Base-by-base conservation (phyloP, 2,329 filamentous ascomycete genomes). In the Epichloe aotearoae region DNA sequence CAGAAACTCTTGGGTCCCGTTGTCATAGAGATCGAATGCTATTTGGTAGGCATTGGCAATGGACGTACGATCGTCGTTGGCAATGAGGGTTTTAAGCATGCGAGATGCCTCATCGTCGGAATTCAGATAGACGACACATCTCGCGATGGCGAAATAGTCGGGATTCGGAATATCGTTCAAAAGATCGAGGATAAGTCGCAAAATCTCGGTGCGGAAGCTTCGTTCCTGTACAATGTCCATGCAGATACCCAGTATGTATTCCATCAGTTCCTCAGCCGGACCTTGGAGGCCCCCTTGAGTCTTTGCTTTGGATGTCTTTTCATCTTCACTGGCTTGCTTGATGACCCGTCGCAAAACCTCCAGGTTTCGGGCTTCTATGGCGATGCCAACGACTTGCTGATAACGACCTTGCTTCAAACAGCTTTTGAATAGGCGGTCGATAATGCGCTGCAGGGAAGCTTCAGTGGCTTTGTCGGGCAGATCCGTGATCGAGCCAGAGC, bases 191-290 rank as follows among this genome's bases (percentile, higher is more conserved):
- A 98, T 93, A 44, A 98, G 76, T 60, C 86, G 84, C 53, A 98
- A 70, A 49, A 98, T 96, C 73, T 93, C 75, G 37, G 77, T 80
- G 55, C 93, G 82, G 62, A 97, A 79, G 46, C 83, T 83, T 49
- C 91, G 82, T 70, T 98, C 93, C 69, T 97, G 93, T 17, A 98
- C 89, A 54, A 97, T 84, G 55, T 94, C 90, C 88, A 98, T 95
- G 74, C 91, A 96, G 58, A 98, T 94, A 58, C 90, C 83, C 54
- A 98, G 72, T 19, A 93, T 86, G 62, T 98, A 98, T 59, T 98
- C 93, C 84, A 98, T 93, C 52, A 98, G 71, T 65, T 97, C 91
- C 64, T 97, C 90, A 17, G 88, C 84, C 30, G 83, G 80, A 3
- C 79, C 76, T 46, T 73, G 68, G 11, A 67, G 66, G 42, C 71